phyloP scores from a whole-genome alignment of 257 asterid species.

The Ocimum tenuiflorum region DNA sequence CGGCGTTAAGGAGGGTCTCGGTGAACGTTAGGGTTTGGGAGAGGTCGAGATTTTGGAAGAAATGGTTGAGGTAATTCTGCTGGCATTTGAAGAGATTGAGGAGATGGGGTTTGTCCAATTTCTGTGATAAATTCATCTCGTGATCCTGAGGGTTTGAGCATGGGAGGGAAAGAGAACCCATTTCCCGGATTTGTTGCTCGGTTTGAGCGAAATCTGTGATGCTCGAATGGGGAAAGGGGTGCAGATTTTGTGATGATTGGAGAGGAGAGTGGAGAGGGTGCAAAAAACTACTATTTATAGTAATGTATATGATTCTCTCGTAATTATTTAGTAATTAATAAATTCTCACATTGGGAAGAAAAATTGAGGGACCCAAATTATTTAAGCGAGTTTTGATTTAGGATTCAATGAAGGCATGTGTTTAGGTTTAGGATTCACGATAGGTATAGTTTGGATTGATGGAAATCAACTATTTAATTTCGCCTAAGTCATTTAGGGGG shows the following conservation, averaged over 20 bases:
- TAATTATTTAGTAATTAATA: too few species aligned
- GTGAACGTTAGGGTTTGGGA: conserved; percentile 75
- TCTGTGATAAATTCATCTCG: conserved; percentile 12
- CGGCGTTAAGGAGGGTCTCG: conserved; percentile 55
- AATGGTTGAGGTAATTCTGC: conserved; percentile 78
- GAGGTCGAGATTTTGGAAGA: conserved; percentile 81
- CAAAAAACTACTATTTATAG: background rate
- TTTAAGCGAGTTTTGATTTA: too few species aligned
- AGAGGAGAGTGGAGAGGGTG: conserved; percentile 5
- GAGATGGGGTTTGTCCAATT: conserved; percentile 45
- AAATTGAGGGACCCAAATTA: too few species aligned
- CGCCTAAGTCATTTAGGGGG: too few species aligned
- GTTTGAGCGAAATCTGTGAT: background rate
- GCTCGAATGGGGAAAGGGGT: background rate
- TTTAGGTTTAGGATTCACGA: too few species aligned
- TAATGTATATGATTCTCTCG: background rate
- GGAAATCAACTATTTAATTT: too few species aligned
- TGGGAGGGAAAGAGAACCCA: conserved; percentile 43
- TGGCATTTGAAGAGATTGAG: conserved; percentile 79
- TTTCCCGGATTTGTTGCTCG: conserved; percentile 14
- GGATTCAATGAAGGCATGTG: too few species aligned
- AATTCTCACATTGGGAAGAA: too few species aligned
- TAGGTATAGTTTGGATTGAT: too few species aligned
- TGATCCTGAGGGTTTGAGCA: conserved; percentile 14
- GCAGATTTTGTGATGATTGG: conserved; percentile 7